phyloP scores from a whole-genome alignment of 2,329 filamentous ascomycete genomes.

The Tetracladium maxilliforme region DNA sequence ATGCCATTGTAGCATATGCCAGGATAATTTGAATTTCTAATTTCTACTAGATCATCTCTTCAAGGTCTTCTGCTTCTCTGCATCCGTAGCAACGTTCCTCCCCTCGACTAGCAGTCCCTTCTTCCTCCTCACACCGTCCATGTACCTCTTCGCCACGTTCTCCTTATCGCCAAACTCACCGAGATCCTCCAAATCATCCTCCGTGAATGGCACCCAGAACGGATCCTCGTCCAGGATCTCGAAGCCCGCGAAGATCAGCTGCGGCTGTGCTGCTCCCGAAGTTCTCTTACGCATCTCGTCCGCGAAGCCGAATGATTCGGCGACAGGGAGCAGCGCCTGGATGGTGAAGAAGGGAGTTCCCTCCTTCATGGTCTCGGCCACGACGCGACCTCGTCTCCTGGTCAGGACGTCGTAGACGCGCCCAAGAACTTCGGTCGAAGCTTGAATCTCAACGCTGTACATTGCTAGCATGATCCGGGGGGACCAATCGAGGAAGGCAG shows the following conservation, averaged over 20 bases:
- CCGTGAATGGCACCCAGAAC: slow-evolving; percentile 93
- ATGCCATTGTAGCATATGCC: too few species aligned
- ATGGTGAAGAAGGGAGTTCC: slow-evolving; percentile 96
- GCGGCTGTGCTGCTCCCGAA: slow-evolving; percentile 77
- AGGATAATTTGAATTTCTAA: too few species aligned
- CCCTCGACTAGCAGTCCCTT: slow-evolving; percentile 83
- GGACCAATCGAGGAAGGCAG: slow-evolving; percentile 89
- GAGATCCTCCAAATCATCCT: slow-evolving; percentile 91
- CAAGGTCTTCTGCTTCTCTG: slow-evolving; percentile 75
- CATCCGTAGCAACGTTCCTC: slow-evolving; percentile 62
- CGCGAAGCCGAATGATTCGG: slow-evolving; percentile 88
- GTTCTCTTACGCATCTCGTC: slow-evolving; percentile 96
- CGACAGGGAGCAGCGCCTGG: slow-evolving; percentile 72
- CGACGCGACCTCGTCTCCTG: slow-evolving; percentile 74
- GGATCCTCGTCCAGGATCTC: slow-evolving; percentile 91
- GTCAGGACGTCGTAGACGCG: slow-evolving; percentile 98
- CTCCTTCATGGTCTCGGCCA: slow-evolving; percentile 84
- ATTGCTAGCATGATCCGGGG: slow-evolving; percentile 91
- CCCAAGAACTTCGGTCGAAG: slow-evolving; percentile 86
- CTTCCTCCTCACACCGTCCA: slow-evolving; percentile 72
- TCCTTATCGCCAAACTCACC: slow-evolving; percentile 87
- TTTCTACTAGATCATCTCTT: too few species aligned
- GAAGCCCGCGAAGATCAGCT: slow-evolving; percentile 86
- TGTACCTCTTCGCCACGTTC: slow-evolving; percentile 92
- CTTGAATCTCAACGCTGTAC: slow-evolving; percentile 97